Evolutionary conservation across 1,139 yeast genomes (phyloP).

Genomic region (Sugiyamaella japonica): DNA sequence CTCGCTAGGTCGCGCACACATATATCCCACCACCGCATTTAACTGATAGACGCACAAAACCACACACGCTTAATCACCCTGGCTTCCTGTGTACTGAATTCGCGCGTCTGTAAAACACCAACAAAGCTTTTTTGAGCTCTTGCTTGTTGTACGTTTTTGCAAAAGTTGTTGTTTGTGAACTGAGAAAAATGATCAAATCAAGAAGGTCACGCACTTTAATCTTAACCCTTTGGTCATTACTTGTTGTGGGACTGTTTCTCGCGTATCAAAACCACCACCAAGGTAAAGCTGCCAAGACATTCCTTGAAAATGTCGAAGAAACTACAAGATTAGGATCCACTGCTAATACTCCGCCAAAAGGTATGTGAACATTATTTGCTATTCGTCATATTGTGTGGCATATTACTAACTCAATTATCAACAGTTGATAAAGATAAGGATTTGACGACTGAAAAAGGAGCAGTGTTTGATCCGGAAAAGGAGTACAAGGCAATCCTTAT

Average conservation of each 20-base stretch:
- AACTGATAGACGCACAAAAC: background rate
- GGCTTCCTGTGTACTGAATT: background rate
- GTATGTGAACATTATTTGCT: background rate
- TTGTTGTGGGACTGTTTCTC: slow-evolving; percentile 31
- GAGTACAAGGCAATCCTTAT: slow-evolving; percentile 60
- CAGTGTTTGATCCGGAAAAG: slow-evolving; percentile 56
- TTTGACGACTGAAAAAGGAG: slow-evolving; percentile 37
- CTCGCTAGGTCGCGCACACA: background rate
- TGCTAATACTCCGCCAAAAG: slow-evolving; percentile 13
- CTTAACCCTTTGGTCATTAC: slow-evolving; percentile 35
- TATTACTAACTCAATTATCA: background rate
- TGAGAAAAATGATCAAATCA: slow-evolving; percentile 30
- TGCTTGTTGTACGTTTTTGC: background rate
- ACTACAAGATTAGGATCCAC: slow-evolving; percentile 29
- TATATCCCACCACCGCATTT: no score
- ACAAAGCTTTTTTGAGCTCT: background rate
- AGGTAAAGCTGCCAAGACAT: slow-evolving; percentile 23
- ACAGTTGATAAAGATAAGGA: slow-evolving; percentile 24
- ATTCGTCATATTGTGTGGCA: background rate
- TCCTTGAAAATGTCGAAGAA: slow-evolving; percentile 30
- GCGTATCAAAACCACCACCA: slow-evolving; percentile 31
- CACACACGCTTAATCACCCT: background rate
- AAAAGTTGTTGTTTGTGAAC: background rate
- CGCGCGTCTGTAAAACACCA: background rate
- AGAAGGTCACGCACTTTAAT: slow-evolving; percentile 33